Evolutionary conservation across 192 early-diverging fungal genomes (phyloP).

Genomic region (Phycomyces nitens): DNA sequence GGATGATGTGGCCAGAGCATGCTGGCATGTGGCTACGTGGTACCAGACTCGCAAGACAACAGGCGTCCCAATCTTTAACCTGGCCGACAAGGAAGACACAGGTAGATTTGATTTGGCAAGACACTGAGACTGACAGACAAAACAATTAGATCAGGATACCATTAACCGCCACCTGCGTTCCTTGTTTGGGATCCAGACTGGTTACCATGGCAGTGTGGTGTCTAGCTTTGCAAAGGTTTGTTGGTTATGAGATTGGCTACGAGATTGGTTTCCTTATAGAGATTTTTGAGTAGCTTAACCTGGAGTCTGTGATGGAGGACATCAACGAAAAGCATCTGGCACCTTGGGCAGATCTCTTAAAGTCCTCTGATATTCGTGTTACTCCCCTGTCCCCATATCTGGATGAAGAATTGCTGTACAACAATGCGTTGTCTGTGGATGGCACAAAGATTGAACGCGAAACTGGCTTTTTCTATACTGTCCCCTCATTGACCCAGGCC

Average conservation of each 20-base stretch:
- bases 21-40: constrained; percentile 56
- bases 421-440: constrained; percentile 81
- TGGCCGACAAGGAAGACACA: constrained; percentile 84
- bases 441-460: constrained; percentile 73
- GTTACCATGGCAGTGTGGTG: constrained; percentile 75
- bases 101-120: constrained; percentile 43
- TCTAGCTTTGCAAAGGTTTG: constrained; percentile 81
- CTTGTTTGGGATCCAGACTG: constrained; percentile 82
- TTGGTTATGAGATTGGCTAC: no score
- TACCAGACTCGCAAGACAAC: constrained; percentile 39
- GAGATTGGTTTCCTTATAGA: no score
- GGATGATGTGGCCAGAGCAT: constrained; percentile 67
- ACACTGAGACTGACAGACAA: background rate
- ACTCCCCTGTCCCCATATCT: constrained; percentile 92
- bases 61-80: constrained; percentile 66
- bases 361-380: constrained; percentile 61
- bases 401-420: constrained; percentile 87
- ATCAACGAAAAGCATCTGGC: constrained; percentile 87
- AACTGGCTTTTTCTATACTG: constrained; percentile 67
- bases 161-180: constrained; percentile 66
- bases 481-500: constrained; percentile 64
- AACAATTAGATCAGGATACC: constrained; percentile 79
- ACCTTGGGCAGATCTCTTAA: constrained; percentile 87
- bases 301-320: constrained; percentile 79
- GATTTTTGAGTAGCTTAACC: constrained; percentile 62